Percentiles rank a stretch among this genome's conserved stretches.
Evolutionary conservation across 1,284 basidiomycete species (phyloP).

Genomic region (Ustilago trichophora): DNA sequence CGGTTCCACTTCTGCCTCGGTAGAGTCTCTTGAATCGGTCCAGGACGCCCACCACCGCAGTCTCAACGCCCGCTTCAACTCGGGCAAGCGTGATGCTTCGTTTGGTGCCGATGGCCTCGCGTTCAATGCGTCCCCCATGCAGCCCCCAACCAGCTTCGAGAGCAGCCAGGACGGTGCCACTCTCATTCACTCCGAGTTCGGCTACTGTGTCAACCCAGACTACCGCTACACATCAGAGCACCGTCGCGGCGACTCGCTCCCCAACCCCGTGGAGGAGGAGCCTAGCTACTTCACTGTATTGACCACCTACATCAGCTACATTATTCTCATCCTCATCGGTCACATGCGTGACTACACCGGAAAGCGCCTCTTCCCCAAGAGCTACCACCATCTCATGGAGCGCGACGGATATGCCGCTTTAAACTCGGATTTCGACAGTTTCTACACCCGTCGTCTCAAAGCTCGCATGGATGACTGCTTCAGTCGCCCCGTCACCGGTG

Average conservation of each 20-base stretch:
- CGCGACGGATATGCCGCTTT: conserved; percentile 80
- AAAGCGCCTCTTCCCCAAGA: conserved; percentile 78
- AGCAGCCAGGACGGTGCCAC: conserved; percentile 48
- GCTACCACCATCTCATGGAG: conserved; percentile 75
- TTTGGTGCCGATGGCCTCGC: conserved; percentile 12
- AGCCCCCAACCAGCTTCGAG: conserved; percentile 43
- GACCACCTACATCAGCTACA: conserved; percentile 78
- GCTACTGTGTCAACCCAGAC: conserved; percentile 78
- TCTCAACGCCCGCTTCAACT: conserved; percentile 18
- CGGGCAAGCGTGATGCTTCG: conserved; percentile 15
- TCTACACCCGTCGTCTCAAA: conserved; percentile 96
- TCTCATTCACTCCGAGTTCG: conserved; percentile 79
- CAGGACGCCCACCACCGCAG: conserved; percentile 47
- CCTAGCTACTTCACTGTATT: conserved; percentile 90
- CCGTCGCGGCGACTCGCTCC: conserved; percentile 50
- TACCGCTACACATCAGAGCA: conserved; percentile 78
- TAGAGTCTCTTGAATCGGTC: conserved; percentile 54
- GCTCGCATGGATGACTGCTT: conserved; percentile 95
- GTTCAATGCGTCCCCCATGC: conserved; percentile 10
- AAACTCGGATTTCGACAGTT: conserved; percentile 98
- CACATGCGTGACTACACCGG: conserved; percentile 95
- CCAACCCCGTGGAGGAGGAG: conserved; percentile 70
- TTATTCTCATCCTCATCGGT: conserved; percentile 77
- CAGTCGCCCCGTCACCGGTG: conserved; percentile 89
- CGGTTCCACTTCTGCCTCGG: conserved; percentile 55